These are phyloP conservation scores for Arthroderma sp. DNA, from an alignment of 2,329 filamentous ascomycete species.

Conservation along the genomic window DNA sequence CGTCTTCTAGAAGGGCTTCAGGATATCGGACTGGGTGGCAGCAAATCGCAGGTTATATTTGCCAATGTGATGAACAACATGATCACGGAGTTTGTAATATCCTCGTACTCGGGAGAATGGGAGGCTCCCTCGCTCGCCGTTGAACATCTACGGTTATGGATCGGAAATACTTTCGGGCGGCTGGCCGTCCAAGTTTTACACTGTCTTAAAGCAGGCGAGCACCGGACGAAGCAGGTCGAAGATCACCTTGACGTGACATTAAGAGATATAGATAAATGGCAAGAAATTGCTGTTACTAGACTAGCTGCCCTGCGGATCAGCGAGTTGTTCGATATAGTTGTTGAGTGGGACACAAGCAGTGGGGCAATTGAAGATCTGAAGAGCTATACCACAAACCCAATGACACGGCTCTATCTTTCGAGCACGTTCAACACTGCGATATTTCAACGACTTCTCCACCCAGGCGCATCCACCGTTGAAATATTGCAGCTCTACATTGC, in stretches of 20 bases:
- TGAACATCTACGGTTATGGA: conserved; percentile 43
- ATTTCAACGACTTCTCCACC: conserved; percentile 46
- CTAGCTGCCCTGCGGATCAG: conserved; percentile 45
- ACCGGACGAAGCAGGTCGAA: conserved; percentile 16
- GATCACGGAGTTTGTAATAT: conserved; percentile 44
- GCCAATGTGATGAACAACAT: conserved; percentile 47
- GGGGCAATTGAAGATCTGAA: conserved; percentile 52
- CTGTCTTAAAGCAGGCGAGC: conserved; percentile 25
- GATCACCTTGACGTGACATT: conserved; percentile 26
- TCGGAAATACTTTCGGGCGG: conserved; percentile 43
- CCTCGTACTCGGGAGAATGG: conserved; percentile 49
- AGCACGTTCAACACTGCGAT: conserved; percentile 43
- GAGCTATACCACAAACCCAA: conserved; percentile 42
- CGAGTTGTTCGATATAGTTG: conserved; percentile 51
- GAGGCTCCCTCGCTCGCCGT: conserved; percentile 37
- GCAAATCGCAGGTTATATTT: conserved; percentile 44
- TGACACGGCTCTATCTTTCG: conserved; percentile 45
- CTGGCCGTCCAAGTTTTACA: conserved; percentile 40
- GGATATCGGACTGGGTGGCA: conserved; percentile 44
- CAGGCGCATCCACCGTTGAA: conserved; percentile 53
- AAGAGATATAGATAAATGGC: conserved; percentile 41
- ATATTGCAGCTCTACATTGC: conserved; percentile 58
- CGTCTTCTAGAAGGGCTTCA: conserved; percentile 37
- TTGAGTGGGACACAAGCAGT: conserved; percentile 47
- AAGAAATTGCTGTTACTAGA: conserved; percentile 43